Evolutionary conservation across 108 stramenopile species (phyloP).

Genomic region (Cylindrotheca closterium): DNA sequence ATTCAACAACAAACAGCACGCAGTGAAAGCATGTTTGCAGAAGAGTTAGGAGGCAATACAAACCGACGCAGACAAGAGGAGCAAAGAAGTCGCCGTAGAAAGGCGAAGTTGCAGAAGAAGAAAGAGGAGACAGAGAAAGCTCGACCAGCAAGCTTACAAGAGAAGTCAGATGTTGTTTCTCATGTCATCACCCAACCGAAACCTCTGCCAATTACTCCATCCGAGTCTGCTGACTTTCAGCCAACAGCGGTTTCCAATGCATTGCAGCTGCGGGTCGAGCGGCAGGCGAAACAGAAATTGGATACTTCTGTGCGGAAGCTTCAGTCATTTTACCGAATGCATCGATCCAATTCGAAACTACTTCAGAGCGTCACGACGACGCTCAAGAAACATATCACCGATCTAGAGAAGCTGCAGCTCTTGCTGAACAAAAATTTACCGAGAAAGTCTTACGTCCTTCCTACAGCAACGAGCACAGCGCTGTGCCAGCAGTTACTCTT

Average conservation of each 20-base stretch:
- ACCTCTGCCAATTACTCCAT: slow-evolving; percentile 9
- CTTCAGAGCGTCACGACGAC: slow-evolving; percentile 35
- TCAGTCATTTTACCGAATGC: slow-evolving; percentile 58
- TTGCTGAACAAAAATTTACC: slow-evolving; percentile 24
- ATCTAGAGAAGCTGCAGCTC: slow-evolving; percentile 47
- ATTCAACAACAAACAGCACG: too few relatives aligned
- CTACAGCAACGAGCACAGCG: slow-evolving; percentile 63
- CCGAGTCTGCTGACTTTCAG: background rate
- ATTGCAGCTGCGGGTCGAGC: slow-evolving; percentile 63
- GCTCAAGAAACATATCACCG: slow-evolving; percentile 53
- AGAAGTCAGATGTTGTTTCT: background rate
- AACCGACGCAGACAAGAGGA: slow-evolving; percentile 71
- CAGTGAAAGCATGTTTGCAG: slow-evolving; percentile 77
- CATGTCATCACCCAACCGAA: background rate
- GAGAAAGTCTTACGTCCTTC: slow-evolving; percentile 51
- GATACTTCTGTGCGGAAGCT: slow-evolving; percentile 41
- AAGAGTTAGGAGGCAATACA: slow-evolving; percentile 72
- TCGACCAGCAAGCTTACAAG: background rate
- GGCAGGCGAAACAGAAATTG: slow-evolving; percentile 41
- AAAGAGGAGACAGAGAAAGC: slow-evolving; percentile 36
- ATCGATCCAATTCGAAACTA: slow-evolving; percentile 33
- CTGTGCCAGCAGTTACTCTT: slow-evolving; percentile 60
- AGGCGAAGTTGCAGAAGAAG: slow-evolving; percentile 62
- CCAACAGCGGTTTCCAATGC: slow-evolving; percentile 54
- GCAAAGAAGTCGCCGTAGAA: slow-evolving; percentile 54